Percentiles rank a stretch among this genome's conserved stretches.
These are phyloP conservation scores for Aurantiochytrium sp. DNA, from an alignment of 108 stramenopile genomes.

Conservation along the genomic window DNA sequence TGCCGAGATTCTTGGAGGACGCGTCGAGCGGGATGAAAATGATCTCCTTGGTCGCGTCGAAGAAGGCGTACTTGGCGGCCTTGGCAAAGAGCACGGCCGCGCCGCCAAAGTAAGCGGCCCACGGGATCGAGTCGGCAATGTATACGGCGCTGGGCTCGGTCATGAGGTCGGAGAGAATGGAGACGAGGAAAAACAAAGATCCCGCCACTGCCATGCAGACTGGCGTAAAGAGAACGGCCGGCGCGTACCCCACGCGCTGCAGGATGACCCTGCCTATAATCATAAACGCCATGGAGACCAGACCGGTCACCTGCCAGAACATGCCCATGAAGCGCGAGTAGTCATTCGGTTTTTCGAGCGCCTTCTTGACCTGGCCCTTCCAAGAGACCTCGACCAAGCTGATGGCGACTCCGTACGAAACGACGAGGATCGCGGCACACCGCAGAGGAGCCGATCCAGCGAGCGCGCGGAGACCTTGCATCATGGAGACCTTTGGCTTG, in stretches of 20 bases:
- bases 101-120: constrained; percentile 75
- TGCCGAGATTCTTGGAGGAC: constrained; percentile 95
- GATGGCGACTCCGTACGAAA: constrained; percentile 96
- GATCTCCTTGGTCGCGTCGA: constrained; percentile 99
- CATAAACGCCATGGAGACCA: constrained; percentile 94
- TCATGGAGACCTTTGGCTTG: background rate
- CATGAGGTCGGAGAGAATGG: constrained; percentile 60
- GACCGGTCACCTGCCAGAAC: constrained; percentile 87
- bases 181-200: constrained; percentile 79
- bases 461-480: background rate
- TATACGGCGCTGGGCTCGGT: constrained; percentile 10
- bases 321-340: constrained; percentile 99
- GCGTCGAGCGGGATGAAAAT: constrained; percentile 96
- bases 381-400: constrained; percentile 98
- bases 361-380: constrained; percentile 95
- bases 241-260: constrained; percentile 84
- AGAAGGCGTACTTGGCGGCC: constrained; percentile 87
- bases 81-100: constrained; percentile 90
- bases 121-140: constrained; percentile 60
- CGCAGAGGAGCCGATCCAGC: constrained; percentile 14
- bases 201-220: constrained; percentile 88
- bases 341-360: constrained; percentile 89
- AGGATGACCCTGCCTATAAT: constrained; percentile 82
- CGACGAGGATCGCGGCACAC: constrained; percentile 74
- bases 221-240: constrained; percentile 87